Conservation (phyloP, 345 rosid species). For the Murraya paniculata region DNA sequence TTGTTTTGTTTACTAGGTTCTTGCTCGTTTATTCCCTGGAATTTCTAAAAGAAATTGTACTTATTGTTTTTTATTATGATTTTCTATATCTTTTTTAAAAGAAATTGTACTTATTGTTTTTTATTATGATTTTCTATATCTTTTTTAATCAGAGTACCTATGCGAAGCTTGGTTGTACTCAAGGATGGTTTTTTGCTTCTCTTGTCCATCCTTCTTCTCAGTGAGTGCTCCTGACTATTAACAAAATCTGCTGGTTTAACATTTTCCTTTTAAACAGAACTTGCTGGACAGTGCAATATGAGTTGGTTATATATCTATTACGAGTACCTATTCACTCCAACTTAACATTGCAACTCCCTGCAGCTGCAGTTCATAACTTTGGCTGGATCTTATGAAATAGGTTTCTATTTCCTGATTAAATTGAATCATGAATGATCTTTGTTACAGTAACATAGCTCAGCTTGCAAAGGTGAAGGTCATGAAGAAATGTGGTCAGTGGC, state of each 20-base stretch:
- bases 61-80: not conserved
- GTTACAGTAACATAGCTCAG: conserved; percentile 77
- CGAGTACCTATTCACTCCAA: not conserved
- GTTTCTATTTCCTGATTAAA: not conserved
- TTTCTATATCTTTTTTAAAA: conserved; percentile 1
- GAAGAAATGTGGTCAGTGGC: conserved; percentile 64
- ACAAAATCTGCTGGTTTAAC: not conserved
- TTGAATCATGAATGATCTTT: conserved; percentile 17
- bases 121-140: not conserved
- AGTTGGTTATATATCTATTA: not conserved
- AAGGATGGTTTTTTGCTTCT: conserved; percentile 93
- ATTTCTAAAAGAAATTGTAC: not conserved
- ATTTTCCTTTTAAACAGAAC: not conserved
- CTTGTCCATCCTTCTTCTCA: conserved; percentile 64
- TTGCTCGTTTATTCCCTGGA: not conserved
- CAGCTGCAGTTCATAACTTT: not conserved
- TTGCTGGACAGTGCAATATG: not conserved
- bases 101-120: not conserved
- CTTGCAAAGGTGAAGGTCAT: conserved; percentile 79
- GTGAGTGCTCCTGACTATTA: conserved; percentile 32
- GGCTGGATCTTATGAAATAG: not conserved
- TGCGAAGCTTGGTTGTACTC: conserved; percentile 86
- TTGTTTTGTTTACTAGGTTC: not conserved
- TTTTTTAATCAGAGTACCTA: conserved; percentile 57
- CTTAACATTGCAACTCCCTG: not conserved